A percentile compares a stretch with the other conserved stretches of the same genome.
These are phyloP conservation scores for Syzygium aromaticum DNA, from an alignment of 345 rosid genomes.

Conservation along the genomic window DNA sequence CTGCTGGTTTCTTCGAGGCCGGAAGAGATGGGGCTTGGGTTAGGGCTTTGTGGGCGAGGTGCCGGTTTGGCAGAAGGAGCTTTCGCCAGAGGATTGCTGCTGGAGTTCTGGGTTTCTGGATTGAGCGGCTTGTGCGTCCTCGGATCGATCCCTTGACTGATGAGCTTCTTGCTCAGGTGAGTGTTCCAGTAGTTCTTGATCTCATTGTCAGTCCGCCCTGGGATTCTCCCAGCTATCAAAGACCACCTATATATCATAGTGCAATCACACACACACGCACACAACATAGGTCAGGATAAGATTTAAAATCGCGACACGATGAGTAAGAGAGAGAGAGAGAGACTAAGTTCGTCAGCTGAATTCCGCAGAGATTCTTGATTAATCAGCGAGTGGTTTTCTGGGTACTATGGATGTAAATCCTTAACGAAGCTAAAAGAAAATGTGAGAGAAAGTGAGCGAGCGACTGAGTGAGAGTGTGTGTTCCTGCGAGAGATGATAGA, in stretches of 20 bases:
- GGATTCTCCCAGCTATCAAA: conserved; percentile 56
- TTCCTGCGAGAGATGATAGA: neutral
- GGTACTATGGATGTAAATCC: neutral
- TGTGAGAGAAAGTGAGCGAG: neutral
- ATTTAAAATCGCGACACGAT: neutral
- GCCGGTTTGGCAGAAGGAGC: conserved; percentile 10
- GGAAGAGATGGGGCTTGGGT: conserved; percentile 9
- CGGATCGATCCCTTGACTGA: conserved; percentile 60
- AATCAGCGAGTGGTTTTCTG: neutral
- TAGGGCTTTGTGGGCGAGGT: neutral
- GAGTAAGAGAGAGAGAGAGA: neutral
- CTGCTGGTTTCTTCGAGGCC: conserved; percentile 10
- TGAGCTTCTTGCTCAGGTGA: conserved; percentile 54
- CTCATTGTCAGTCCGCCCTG: conserved; percentile 61
- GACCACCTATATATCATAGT: conserved; percentile 38
- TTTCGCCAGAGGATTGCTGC: neutral
- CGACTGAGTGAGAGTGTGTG: neutral
- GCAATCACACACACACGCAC: neutral
- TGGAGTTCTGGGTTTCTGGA: neutral
- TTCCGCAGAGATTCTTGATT: neutral
- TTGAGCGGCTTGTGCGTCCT: conserved; percentile 52
- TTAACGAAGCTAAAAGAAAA: neutral
- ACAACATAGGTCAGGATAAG: neutral
- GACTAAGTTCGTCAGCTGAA: neutral
- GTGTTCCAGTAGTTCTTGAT: conserved; percentile 75